These are phyloP conservation scores for Cicer pinnatifidum DNA, from an alignment of 306 rosid genomes.

Conservation along the genomic window DNA sequence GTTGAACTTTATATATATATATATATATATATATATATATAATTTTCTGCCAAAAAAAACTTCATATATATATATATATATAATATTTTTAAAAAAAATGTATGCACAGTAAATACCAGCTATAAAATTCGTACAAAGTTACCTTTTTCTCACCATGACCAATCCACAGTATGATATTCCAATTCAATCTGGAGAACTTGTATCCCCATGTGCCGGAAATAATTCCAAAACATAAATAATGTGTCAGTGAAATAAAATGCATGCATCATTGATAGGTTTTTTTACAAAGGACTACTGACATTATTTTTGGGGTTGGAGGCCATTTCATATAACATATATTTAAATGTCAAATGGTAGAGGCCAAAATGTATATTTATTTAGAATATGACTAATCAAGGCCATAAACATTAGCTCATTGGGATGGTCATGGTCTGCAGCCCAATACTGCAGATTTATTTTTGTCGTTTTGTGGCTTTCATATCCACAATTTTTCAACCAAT, in stretches of 20 bases:
- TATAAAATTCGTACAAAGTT: conserved; percentile 25
- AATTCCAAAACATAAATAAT: background rate
- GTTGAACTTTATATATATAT: background rate
- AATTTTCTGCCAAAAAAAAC: background rate
- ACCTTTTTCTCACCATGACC: conserved; percentile 32
- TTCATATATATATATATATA: too few species aligned
- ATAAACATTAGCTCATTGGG: conserved; percentile 3
- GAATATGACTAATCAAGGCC: conserved; percentile 3
- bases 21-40: too few species aligned
- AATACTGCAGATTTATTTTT: background rate
- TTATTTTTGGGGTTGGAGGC: background rate
- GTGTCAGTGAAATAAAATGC: conserved; percentile 38
- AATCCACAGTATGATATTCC: background rate
- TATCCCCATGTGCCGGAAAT: conserved; percentile 4
- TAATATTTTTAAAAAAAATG: too few species aligned
- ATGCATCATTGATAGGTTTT: conserved; percentile 9
- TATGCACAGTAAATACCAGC: too few species aligned
- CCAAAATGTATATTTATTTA: conserved; percentile 15
- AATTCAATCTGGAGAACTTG: conserved; percentile 27
- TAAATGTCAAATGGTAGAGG: conserved; percentile 23
- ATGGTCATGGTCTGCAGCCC: conserved; percentile 2
- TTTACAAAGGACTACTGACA: background rate
- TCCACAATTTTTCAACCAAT: background rate
- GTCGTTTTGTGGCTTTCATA: conserved; percentile 32
- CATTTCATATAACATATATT: conserved; percentile 9